Evolutionary conservation across 768 basidiomycete genomes (phyloP), one percentile per base, ranked within the genome.

Genomic region (Xanthoconium purpureum): DNA sequence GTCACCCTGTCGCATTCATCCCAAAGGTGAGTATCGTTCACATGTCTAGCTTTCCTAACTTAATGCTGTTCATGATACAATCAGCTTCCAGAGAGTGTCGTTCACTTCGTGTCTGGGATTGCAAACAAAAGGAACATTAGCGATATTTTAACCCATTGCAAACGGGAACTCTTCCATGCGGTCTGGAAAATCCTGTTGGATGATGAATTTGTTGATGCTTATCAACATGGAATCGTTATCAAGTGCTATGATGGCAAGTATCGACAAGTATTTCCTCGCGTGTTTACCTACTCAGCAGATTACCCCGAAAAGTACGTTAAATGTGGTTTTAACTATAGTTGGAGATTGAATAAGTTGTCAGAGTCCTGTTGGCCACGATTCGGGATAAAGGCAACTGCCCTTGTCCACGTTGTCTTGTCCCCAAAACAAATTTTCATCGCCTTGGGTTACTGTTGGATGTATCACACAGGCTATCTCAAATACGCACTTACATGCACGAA

Each of bases 301-400:
- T 24, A 24, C 24, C 73, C 73, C 0, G 73, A 76, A 28, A 76
- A 76, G 75, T 74, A 44, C 4, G 24, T 24, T 24, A 24, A n/a
- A n/a, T n/a, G n/a, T n/a, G n/a, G n/a, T n/a, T n/a, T n/a, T n/a
- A n/a, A n/a, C n/a, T 24, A 4, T 24, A 24, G 4, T 24, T 24
- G 24, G 24, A 2, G 24, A 24, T 24, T 24, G 4, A 24, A 24
- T 4, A 40, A 8, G 4, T 7, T n/a, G 3, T 3, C 24, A 69
- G 69, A 47, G 62, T 70, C 0, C 51, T 74, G 0, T 8, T 74
- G 0, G 70, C 67, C 4, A 66, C 62, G 1, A 62, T 74, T 11
- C 58, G 56, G 7, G 65, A 73, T 20, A 57, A 66, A 17, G 73
- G 71, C 0, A 20, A 17, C 6, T 74, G 67, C 32, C 73, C 63